Base-by-base conservation (phyloP, 2,329 filamentous ascomycete species). In the Ramichloridium luteum region DNA sequence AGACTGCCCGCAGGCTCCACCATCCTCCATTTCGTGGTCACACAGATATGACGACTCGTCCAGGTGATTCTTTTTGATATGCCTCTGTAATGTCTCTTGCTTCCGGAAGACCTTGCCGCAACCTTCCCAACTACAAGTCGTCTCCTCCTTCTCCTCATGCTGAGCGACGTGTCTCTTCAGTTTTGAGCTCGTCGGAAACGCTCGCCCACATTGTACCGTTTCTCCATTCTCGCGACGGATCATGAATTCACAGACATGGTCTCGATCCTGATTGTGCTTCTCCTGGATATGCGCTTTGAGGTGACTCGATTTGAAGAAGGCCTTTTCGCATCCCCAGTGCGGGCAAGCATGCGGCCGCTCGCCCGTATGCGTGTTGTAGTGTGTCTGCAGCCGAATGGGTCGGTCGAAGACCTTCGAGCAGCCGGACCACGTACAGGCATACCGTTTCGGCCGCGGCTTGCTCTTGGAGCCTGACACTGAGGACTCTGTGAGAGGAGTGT, bases 61-160 rank as follows among this genome's bases (percentile, higher is more conserved):
- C 23, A 88, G 61, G 54, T 96, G 88, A 9, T 76, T 77, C 6
- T 73, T 72, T 32, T 77, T 73, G 40, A 93, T 72, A 53, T 96
- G 88, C 31, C 80, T 77, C 52, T 86, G 75, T 11, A 94, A 67
- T 0, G 85, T 92, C 43, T 84, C 76, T 52, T 84, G 79, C 57
- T 93, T 94, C 39, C 88, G 73, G 55, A 94, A 96, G 13, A 73
- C 74, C 62, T 90, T 90, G 28, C 67, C 74, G 52, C 88, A 94
- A 3, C 68, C 79, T 8, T 74, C 65, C 46, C 49, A 47, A n/a
- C 33, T 38, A 26, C 51, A 54, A 6, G 37, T 48, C n/a, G 45
- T 49, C 25, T 53, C 44, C 51, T 90, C 78, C 44, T 77, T 72
- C 32, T 78, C 79, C 48, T 80, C 71, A 54, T 94, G 86, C 2